Percentiles rank a stretch among this genome's conserved stretches.
Evolutionary conservation across 306 rosid genomes (phyloP).

Genomic region (Cicer bijugum): DNA sequence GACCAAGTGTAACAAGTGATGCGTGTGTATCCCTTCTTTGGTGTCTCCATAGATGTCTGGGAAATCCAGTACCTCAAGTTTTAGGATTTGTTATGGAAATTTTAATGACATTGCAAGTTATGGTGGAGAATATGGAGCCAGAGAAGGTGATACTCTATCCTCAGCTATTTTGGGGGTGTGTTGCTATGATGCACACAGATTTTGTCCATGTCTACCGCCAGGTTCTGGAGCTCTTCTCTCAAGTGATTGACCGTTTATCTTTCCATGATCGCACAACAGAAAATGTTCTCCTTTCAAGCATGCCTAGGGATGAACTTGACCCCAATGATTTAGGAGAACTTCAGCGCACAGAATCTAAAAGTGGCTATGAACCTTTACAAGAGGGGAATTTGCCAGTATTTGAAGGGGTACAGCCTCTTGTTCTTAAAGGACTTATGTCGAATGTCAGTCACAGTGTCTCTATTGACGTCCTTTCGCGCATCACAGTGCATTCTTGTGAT

Average conservation of each 20-base stretch:
- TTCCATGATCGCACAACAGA: constrained; percentile 95
- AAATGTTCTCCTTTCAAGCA: constrained; percentile 97
- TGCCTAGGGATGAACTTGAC: constrained; percentile 94
- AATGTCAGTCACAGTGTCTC: constrained; percentile 90
- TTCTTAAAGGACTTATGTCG: constrained; percentile 94
- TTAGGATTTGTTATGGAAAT: constrained; percentile 97
- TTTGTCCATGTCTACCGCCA: constrained; percentile 98
- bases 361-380: constrained; percentile 73
- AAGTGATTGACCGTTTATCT: constrained; percentile 90
- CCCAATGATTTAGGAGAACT: constrained; percentile 66
- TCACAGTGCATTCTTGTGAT: constrained; percentile 93
- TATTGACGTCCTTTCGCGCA: constrained; percentile 89
- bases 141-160: constrained; percentile 99
- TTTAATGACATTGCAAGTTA: constrained; percentile 92
- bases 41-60: constrained; percentile 94
- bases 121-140: constrained; percentile 99
- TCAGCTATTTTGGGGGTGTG: constrained; percentile 99
- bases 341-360: constrained; percentile 83
- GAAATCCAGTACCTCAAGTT: constrained; percentile 95
- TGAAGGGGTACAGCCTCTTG: constrained; percentile 99
- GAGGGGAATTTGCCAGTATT: constrained; percentile 84
- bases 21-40: constrained; percentile 95
- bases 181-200: constrained; percentile 99
- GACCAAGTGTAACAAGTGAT: constrained; percentile 97
- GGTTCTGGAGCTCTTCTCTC: constrained; percentile 96